A percentile compares a stretch with the other conserved stretches of the same genome.
phyloP scores from a whole-genome alignment of 2,329 filamentous ascomycete species.

The Trichoderma lentiforme region DNA sequence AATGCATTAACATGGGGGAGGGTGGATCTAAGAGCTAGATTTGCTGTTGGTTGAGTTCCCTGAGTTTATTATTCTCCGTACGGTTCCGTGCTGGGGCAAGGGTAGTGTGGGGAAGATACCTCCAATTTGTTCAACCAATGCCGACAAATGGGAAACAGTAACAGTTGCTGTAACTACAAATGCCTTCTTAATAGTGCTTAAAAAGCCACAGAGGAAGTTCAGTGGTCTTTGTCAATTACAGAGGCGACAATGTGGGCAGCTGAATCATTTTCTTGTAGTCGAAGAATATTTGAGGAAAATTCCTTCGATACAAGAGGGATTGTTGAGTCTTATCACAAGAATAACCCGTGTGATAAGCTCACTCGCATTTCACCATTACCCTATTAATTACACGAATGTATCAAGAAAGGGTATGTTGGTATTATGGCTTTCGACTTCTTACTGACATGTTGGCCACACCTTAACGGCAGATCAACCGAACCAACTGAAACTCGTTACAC shows the following conservation, averaged over 20 bases:
- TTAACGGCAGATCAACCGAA: not conserved
- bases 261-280: not conserved
- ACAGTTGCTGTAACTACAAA: not conserved
- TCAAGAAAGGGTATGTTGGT: not conserved
- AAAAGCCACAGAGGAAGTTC: not conserved
- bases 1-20: not conserved
- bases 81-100: not conserved
- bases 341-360: not conserved
- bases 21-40: not conserved
- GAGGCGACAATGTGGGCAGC: not conserved
- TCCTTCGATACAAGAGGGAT: not conserved
- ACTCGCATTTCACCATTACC: not conserved
- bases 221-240: not conserved
- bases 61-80: not conserved
- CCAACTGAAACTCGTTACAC: not conserved
- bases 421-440: not conserved
- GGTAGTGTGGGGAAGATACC: not conserved
- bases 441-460: not conserved
- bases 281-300: not conserved
- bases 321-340: not conserved
- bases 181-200: not conserved
- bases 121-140: not conserved
- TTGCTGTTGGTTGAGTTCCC: not conserved
- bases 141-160: not conserved
- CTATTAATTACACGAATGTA: not conserved